Percentiles rank a stretch among this genome's conserved stretches.
Conservation (phyloP, 1,284 basidiomycete genomes). For the Leccinum fallax region DNA sequence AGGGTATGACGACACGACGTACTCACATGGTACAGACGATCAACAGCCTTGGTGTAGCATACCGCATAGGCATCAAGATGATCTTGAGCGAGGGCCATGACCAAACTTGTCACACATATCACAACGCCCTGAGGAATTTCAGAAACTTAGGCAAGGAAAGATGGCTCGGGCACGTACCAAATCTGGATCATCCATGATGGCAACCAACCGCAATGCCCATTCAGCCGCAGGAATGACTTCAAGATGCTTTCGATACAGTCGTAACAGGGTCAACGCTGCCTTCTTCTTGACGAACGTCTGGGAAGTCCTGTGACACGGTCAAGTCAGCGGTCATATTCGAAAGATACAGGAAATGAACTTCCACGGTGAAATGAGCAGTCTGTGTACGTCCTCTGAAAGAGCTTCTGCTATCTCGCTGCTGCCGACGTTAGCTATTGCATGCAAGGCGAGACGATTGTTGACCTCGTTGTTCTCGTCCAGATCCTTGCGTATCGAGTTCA, state of each 20-base stretch:
- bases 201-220: constrained; percentile 94
- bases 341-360: constrained; percentile 41
- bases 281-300: constrained; percentile 98
- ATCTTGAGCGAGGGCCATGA: constrained; percentile 96
- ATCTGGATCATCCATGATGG: constrained; percentile 93
- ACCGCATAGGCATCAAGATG: constrained; percentile 87
- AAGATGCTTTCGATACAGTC: constrained; percentile 95
- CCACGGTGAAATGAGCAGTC: constrained; percentile 93
- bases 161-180: constrained; percentile 52
- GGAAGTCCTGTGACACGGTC: constrained; percentile 70
- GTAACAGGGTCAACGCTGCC: constrained; percentile 90
- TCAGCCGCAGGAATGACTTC: constrained; percentile 91
- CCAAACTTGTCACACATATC: constrained; percentile 88
- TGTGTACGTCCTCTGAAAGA: constrained; percentile 90
- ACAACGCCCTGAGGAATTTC: constrained; percentile 77
- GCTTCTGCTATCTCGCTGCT: constrained; percentile 99
- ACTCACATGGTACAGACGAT: constrained; percentile 82
- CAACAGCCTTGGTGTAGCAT: constrained; percentile 94
- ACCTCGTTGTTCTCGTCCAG: constrained; percentile 94
- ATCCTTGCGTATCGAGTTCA: constrained; percentile 98
- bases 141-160: constrained; percentile 7
- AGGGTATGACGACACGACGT: background rate
- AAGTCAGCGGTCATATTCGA: background rate
- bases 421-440: constrained; percentile 98
- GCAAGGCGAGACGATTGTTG: constrained; percentile 94